Percentiles rank a stretch among this genome's conserved stretches.
These are phyloP conservation scores for Heliamphora pulchella DNA, from an alignment of 179 eudicot genomes.

Conservation along the genomic window DNA sequence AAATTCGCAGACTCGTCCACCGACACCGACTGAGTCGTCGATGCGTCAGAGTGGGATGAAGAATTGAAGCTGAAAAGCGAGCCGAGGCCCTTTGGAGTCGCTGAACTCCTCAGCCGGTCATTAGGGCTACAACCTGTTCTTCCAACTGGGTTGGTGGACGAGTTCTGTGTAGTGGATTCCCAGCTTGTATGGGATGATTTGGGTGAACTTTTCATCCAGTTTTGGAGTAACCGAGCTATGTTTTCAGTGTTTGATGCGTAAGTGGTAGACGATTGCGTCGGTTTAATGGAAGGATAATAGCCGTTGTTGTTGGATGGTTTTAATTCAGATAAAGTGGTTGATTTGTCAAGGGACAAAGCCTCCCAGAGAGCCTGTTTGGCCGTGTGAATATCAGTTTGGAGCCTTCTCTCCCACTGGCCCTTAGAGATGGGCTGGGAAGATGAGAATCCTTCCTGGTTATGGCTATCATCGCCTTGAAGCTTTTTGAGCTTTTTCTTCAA, in stretches of 20 bases:
- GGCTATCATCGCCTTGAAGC: slow-evolving; percentile 22
- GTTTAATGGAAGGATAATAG: not conserved
- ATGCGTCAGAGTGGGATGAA: slow-evolving; percentile 18
- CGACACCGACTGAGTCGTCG: slow-evolving; percentile 12
- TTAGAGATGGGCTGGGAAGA: slow-evolving; percentile 24
- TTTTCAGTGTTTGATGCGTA: slow-evolving; percentile 53
- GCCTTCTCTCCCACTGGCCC: slow-evolving; percentile 43
- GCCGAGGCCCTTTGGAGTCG: slow-evolving; percentile 17
- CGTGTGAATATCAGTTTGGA: slow-evolving; percentile 33
- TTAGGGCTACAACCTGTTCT: slow-evolving; percentile 18
- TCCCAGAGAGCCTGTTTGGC: slow-evolving; percentile 39
- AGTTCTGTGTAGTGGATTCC: slow-evolving; percentile 16
- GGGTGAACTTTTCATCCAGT: slow-evolving; percentile 39
- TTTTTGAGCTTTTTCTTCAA: slow-evolving; percentile 24
- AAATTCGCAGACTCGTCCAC: slow-evolving; percentile 6
- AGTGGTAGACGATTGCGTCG: slow-evolving; percentile 9
- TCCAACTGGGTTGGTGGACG: slow-evolving; percentile 3
- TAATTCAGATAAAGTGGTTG: not conserved
- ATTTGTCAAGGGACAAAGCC: slow-evolving; percentile 31
- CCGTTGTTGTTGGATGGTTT: not conserved
- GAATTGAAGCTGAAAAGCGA: slow-evolving; percentile 26
- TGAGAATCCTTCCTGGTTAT: slow-evolving; percentile 5
- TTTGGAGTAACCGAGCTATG: slow-evolving; percentile 48
- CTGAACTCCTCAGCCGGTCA: slow-evolving; percentile 18
- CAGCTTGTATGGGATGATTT: slow-evolving; percentile 29